Percentiles rank a stretch among this genome's conserved stretches.
Evolutionary conservation across 176 grass and related monocot species (phyloP).

Genomic region (Aegilops umbellulata): DNA sequence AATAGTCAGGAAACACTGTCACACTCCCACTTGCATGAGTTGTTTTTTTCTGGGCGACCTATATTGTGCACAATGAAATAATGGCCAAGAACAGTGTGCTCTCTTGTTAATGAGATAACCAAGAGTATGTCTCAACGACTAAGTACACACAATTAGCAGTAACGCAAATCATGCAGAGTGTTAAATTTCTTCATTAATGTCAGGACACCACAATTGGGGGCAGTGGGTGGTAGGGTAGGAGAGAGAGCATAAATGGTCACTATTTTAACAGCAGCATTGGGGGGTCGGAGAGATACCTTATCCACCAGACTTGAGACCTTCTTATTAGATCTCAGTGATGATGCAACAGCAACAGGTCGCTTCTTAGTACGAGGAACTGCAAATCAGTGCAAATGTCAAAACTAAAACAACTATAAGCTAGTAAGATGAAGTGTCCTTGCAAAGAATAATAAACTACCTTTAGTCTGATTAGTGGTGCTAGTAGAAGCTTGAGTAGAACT

Average conservation of each 20-base stretch:
- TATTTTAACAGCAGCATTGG: neutral
- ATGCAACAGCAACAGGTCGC: conserved; percentile 49
- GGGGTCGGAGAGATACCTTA: conserved; percentile 57
- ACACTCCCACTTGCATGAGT: neutral
- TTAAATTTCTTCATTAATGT: neutral
- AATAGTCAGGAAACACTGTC: conserved; percentile 21
- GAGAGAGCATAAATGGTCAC: neutral
- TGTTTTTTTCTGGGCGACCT: conserved; percentile 9
- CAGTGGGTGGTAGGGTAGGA: neutral
- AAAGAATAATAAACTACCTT: conserved; percentile 50
- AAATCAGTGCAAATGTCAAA: conserved; percentile 26
- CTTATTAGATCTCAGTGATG: conserved; percentile 89
- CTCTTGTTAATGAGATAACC: neutral
- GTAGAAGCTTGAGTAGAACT: conserved; percentile 46
- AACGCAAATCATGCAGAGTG: neutral
- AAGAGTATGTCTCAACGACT: neutral
- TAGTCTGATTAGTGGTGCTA: conserved; percentile 49
- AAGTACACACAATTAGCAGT: neutral
- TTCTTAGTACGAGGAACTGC: conserved; percentile 76
- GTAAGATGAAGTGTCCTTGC: neutral
- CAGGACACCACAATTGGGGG: neutral
- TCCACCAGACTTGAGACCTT: conserved; percentile 92
- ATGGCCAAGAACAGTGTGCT: neutral
- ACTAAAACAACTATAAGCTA: neutral
- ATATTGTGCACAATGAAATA: neutral